A percentile compares a stretch with the other conserved stretches of the same genome.
Evolutionary conservation across 2,329 filamentous ascomycete species (phyloP).

Genomic region (Aspergillus pseudoglaucus): DNA sequence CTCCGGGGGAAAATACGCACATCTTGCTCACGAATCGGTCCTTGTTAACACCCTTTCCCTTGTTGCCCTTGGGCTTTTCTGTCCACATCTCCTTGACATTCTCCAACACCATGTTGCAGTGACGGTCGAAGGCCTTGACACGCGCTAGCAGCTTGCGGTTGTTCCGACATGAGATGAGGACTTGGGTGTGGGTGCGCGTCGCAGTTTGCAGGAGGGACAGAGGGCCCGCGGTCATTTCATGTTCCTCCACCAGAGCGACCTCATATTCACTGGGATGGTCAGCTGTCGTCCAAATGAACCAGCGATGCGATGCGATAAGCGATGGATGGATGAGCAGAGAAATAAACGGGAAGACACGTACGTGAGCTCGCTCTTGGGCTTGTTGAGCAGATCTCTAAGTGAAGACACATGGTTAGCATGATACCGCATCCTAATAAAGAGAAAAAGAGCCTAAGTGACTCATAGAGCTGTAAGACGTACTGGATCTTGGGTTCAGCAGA

Average conservation of each 20-base stretch:
- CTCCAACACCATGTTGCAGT: conserved; percentile 98
- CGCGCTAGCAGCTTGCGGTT: conserved; percentile 96
- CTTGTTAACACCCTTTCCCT: conserved; percentile 96
- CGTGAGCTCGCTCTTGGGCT: conserved; percentile 87
- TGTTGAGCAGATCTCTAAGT: conserved; percentile 75
- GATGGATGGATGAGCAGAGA: conserved; percentile 3
- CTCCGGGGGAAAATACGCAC: conserved; percentile 45
- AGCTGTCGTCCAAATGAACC: neutral
- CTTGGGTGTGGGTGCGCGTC: conserved; percentile 87
- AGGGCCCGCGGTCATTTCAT: conserved; percentile 72
- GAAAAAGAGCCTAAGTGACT: conserved; percentile 9
- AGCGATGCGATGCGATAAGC: conserved; percentile 7
- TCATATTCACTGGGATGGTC: conserved; percentile 68
- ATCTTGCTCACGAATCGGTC: conserved; percentile 98
- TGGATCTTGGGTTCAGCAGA: conserved; percentile 63
- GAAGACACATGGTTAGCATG: conserved; percentile 19
- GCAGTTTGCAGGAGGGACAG: conserved; percentile 95
- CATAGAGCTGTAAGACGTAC: conserved; percentile 42
- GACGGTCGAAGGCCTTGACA: conserved; percentile 96
- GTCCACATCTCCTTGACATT: conserved; percentile 99
- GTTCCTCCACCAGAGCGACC: conserved; percentile 71
- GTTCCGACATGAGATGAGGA: conserved; percentile 95
- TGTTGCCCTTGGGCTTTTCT: conserved; percentile 77
- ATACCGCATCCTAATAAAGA: conserved; percentile 13
- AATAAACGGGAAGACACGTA: conserved; percentile 46